Base-by-base conservation (phyloP, 305 asterid species). In the Salvia sclarea region DNA sequence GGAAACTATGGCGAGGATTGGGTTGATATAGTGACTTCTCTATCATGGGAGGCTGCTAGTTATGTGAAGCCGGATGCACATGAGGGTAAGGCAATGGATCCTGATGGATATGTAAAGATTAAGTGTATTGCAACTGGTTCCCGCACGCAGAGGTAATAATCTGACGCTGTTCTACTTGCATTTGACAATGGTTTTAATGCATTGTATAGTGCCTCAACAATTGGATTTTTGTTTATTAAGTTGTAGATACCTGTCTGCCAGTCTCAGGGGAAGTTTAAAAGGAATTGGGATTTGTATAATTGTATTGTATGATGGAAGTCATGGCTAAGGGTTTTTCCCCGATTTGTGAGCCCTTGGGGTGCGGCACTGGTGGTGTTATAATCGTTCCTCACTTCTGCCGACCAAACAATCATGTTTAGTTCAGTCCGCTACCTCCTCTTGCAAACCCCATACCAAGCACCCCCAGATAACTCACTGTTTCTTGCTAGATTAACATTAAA, bases 31-130 rank as follows among this genome's bases (percentile, higher is more conserved):
- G 92, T 94, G 79, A 82, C 96, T 59, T 69, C 86, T 60, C 83
- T 94, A 75, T 91, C 98, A 18, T 91, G 98, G 98, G 91, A 87
- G 62, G 99, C 99, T 69, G 97, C 99, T 71, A 80, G 84, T 65
- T 94, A 87, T 83, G 90, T 94, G 73, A 89, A 86, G 81, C 97
- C 96, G 41, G 95, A 75, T 76, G 81, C 92, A 50, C 77, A 78
- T 10, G 90, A 82, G 77, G 96, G 95, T 47, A 91, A 88, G 74
- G 85, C 95, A 37, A 91, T 94, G 98, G 98, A 94, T 79, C 99
- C 99, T 16, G 92, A 94, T 78, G 94, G 95, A 67, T 84, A 81
- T 80, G 97, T 94, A 52, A 94, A 94, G 84, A 72, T 94, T 76
- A 94, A 94, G 76, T 94, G 99, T 75, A 64, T 91, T 65, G 91